phyloP scores from a whole-genome alignment of 2,329 filamentous ascomycete genomes.

The Graphiopsis chlorocephala region DNA sequence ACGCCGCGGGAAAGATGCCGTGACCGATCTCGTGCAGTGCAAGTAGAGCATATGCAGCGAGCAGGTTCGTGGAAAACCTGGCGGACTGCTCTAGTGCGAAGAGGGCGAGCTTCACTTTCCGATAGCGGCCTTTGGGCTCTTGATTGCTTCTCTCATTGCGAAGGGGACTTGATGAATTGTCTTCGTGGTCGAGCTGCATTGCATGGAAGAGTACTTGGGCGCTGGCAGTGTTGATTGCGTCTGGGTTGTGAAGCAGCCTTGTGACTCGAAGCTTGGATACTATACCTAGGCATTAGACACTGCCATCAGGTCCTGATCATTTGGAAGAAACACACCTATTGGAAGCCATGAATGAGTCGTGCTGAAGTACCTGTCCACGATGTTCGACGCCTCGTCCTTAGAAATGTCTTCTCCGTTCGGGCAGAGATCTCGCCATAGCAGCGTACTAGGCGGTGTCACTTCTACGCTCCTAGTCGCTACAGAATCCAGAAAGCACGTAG shows the following conservation, averaged over 20 bases:
- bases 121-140: neutral
- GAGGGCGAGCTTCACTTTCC: conserved; percentile 18
- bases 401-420: neutral
- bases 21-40: conserved; percentile 22
- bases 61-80: conserved; percentile 18
- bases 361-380: conserved; percentile 9
- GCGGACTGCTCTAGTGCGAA: conserved; percentile 19
- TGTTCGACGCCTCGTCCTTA: conserved; percentile 7
- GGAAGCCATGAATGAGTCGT: conserved; percentile 20
- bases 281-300: neutral
- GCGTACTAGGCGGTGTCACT: neutral
- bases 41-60: conserved; percentile 21
- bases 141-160: neutral
- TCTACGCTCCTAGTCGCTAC: conserved; percentile 18
- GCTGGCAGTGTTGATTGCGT: neutral
- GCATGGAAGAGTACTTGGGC: conserved; percentile 15
- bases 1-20: conserved; percentile 21
- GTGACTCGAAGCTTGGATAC: conserved; percentile 8
- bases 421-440: conserved; percentile 18
- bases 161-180: neutral
- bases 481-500: conserved; percentile 20
- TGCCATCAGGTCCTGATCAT: neutral
- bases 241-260: conserved; percentile 5
- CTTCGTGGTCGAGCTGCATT: conserved; percentile 15
- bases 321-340: conserved; percentile 2